A percentile compares a stretch with the other conserved stretches of the same genome.
Evolutionary conservation across 2,329 filamentous ascomycete genomes (phyloP).

Genomic region (Fusarium sp.): DNA sequence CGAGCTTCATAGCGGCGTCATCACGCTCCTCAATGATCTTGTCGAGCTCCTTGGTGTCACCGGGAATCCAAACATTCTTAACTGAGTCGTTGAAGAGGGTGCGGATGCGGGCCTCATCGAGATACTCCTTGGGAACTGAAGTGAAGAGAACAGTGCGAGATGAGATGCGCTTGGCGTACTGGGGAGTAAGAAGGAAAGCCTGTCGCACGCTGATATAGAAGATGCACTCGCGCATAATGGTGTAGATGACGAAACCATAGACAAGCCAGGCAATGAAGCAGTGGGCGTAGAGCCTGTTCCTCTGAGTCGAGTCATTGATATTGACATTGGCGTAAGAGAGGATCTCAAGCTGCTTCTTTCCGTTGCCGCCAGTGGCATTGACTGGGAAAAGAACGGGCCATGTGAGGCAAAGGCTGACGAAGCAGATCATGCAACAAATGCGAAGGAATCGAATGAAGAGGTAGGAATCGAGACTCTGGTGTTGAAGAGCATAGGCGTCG

Average conservation of each 20-base stretch:
- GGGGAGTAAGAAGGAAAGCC: slow-evolving; percentile 88
- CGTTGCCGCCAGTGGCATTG: slow-evolving; percentile 82
- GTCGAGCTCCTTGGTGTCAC: slow-evolving; percentile 79
- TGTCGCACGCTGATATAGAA: slow-evolving; percentile 96
- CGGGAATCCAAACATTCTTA: slow-evolving; percentile 85
- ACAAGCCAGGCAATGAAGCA: slow-evolving; percentile 84
- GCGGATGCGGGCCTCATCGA: slow-evolving; percentile 78
- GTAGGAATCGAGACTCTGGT: slow-evolving; percentile 90
- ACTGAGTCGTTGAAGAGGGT: slow-evolving; percentile 83
- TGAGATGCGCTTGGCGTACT: slow-evolving; percentile 86
- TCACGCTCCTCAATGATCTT: slow-evolving; percentile 83
- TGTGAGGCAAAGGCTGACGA: slow-evolving; percentile 83
- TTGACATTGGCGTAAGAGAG: slow-evolving; percentile 56
- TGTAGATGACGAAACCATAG: slow-evolving; percentile 89
- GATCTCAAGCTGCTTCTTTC: slow-evolving; percentile 70
- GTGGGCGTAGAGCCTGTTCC: slow-evolving; percentile 82
- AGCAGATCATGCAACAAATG: slow-evolving; percentile 79
- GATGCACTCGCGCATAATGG: slow-evolving; percentile 88
- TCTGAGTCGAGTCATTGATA: slow-evolving; percentile 62
- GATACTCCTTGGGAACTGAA: slow-evolving; percentile 81
- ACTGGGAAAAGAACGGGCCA: slow-evolving; percentile 89
- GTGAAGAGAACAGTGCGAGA: slow-evolving; percentile 94
- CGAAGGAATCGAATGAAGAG: slow-evolving; percentile 89
- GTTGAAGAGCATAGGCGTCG: slow-evolving; percentile 85
- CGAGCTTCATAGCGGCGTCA: slow-evolving; percentile 79